Percentiles rank a stretch among this genome's conserved stretches.
phyloP scores from a whole-genome alignment of 106 monocot species.

The Iris macrosiphon region DNA sequence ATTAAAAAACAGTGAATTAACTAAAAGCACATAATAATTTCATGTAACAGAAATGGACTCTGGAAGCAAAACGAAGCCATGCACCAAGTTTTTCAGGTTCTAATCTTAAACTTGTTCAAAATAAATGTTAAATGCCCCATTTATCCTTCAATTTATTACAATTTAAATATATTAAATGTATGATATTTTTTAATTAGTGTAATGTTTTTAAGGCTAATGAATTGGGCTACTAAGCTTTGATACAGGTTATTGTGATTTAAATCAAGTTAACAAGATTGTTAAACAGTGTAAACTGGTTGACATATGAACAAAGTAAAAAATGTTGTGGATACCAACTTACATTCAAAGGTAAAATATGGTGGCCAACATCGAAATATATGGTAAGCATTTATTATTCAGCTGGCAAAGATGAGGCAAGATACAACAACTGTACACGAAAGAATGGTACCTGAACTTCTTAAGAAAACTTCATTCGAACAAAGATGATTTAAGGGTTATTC shows the following conservation, averaged over 20 bases:
- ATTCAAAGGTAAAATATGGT: constrained; percentile 5
- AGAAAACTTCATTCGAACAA: too few relatives aligned
- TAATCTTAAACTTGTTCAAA: constrained; percentile 42
- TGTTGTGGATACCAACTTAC: too few relatives aligned
- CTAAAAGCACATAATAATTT: constrained; percentile 15
- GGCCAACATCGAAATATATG: neutral
- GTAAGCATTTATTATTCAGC: neutral
- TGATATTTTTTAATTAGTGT: neutral
- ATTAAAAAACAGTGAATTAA: constrained; percentile 7
- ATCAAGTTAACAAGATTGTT: constrained; percentile 15
- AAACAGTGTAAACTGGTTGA: neutral
- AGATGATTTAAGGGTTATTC: too few relatives aligned
- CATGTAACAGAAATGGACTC: constrained; percentile 24
- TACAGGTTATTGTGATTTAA: constrained; percentile 13
- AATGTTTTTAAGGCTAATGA: constrained; percentile 7
- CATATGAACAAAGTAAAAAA: neutral
- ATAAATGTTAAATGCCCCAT: constrained; percentile 8
- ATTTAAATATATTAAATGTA: neutral
- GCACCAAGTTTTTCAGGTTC: constrained; percentile 99
- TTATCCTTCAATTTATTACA: constrained; percentile 2
- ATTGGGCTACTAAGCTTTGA: constrained; percentile 6
- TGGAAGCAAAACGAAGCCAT: constrained; percentile 99
- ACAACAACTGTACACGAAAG: too few relatives aligned
- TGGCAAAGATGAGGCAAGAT: too few relatives aligned
- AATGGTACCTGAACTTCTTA: too few relatives aligned